Evolutionary conservation across 1,284 basidiomycete genomes (phyloP).

Genomic region (Tetrapyrgos nigripes): DNA sequence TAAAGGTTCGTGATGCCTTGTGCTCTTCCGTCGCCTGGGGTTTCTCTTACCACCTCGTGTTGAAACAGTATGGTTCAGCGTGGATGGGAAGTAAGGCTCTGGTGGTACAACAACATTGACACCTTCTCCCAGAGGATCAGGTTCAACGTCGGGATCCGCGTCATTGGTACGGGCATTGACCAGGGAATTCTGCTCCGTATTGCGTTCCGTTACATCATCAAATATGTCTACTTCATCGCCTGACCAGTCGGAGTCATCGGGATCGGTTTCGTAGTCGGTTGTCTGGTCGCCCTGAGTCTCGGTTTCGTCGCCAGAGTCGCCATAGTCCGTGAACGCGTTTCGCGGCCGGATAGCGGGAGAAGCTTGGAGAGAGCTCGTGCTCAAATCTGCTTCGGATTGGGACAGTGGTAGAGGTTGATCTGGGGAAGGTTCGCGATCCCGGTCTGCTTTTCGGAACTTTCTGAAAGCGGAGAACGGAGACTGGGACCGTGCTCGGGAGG

Average conservation of each 20-base stretch:
- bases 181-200: slow-evolving; percentile 79
- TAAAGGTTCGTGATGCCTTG: slow-evolving; percentile 64
- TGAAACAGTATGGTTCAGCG: slow-evolving; percentile 53
- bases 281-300: slow-evolving; percentile 53
- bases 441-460: slow-evolving; percentile 48
- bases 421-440: slow-evolving; percentile 68
- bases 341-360: slow-evolving; percentile 51
- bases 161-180: slow-evolving; percentile 43
- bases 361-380: slow-evolving; percentile 33
- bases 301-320: slow-evolving; percentile 61
- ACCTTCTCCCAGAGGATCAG: slow-evolving; percentile 84
- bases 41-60: slow-evolving; percentile 48
- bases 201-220: slow-evolving; percentile 71
- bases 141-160: slow-evolving; percentile 60
- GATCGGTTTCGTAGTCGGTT: slow-evolving; percentile 52
- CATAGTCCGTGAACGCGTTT: slow-evolving; percentile 58
- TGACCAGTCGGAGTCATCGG: slow-evolving; percentile 56
- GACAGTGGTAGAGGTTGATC: slow-evolving; percentile 76
- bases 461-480: slow-evolving; percentile 72
- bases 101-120: slow-evolving; percentile 89
- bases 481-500: slow-evolving; percentile 66
- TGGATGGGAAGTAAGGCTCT: slow-evolving; percentile 80
- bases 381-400: slow-evolving; percentile 71
- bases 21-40: slow-evolving; percentile 64
- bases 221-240: slow-evolving; percentile 63